Evolutionary conservation across 1,284 basidiomycete species (phyloP), one percentile per base, ranked within the genome.

Genomic region (Boletellus dicymbophilus): DNA sequence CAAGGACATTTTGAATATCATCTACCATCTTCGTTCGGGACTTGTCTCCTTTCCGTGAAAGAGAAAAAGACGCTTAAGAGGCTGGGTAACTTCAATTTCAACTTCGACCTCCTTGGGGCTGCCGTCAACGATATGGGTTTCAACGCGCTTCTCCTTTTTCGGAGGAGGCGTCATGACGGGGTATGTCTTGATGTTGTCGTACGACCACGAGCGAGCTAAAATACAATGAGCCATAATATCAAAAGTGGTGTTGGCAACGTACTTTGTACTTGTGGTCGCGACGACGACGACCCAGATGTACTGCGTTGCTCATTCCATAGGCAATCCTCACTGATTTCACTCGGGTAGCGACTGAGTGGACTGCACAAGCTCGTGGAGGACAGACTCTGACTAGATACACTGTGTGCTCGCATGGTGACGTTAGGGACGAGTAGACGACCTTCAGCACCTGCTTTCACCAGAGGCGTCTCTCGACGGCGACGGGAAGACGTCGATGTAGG

Each of bases 371-470:
- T 55, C 5, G 72, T 61, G 1, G 76, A 58, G 0, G 73, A 78
- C 1, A 71, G 45, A 36, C 68, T 72, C 18, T 73, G 55, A 43
- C 66, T 71, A 7, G 77, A 77, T 8, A 59, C 61, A 27, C 69
- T 71, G 54, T 70, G 71, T n/a, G 73, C 72, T 25, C 77, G 75
- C 63, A 84, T 70, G 65, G 79, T 78, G 27, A 88, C 77, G 48
- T 85, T 69, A 4, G 85, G 85, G 0, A 88, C 85, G 6, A 87
- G 74, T 2, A 88, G 73, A 54, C 80, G 82, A 51, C 84, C 83
- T 62, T 85, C 76, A 2, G 81, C 82, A 37, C 78, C 78, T 3
- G 72, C 75, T 49, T 75, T 75, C 9, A 86, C 61, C 4, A 88
- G 61, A 6, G 76, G 71, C 1, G 78, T 76, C 62, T 82, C 83